Conservation (phyloP, 768 basidiomycete genomes). For the Clavaria fumosa region DNA sequence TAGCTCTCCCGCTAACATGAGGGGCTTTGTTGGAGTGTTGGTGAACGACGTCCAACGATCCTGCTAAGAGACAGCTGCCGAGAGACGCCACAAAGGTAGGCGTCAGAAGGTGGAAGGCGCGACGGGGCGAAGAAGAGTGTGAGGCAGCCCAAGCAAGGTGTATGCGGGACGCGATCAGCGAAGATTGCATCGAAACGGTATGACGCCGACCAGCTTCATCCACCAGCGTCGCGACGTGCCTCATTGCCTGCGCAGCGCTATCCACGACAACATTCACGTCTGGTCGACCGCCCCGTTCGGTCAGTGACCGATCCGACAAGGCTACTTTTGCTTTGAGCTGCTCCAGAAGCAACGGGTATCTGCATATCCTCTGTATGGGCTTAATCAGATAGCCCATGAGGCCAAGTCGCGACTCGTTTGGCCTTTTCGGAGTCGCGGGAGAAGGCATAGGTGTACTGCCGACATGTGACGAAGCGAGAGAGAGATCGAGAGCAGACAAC, state of each 20-base stretch:
- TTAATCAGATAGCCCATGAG: conserved; percentile 90
- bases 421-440: no score
- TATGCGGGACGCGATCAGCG: conserved; percentile 55
- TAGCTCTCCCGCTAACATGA: conserved; percentile 51
- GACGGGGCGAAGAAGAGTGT: conserved; percentile 14
- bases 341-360: conserved; percentile 81
- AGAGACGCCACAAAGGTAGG: conserved; percentile 56
- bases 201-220: conserved; percentile 64
- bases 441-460: no score
- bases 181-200: conserved; percentile 49
- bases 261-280: conserved; percentile 31
- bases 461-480: no score
- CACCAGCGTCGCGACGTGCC: conserved; percentile 58
- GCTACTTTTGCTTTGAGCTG: conserved; percentile 31
- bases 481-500: no score
- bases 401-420: conserved; percentile 29
- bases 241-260: conserved; percentile 55
- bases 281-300: conserved; percentile 10
- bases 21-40: conserved; percentile 26
- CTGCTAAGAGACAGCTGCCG: conserved; percentile 65
- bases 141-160: conserved; percentile 20
- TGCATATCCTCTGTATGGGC: conserved; percentile 93
- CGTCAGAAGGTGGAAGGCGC: conserved; percentile 26
- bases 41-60: conserved; percentile 80
- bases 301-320: not conserved